A percentile compares a stretch with the other conserved stretches of the same genome.
phyloP scores from a whole-genome alignment of 140 eudicot genomes.

The Flaveria floridana region DNA sequence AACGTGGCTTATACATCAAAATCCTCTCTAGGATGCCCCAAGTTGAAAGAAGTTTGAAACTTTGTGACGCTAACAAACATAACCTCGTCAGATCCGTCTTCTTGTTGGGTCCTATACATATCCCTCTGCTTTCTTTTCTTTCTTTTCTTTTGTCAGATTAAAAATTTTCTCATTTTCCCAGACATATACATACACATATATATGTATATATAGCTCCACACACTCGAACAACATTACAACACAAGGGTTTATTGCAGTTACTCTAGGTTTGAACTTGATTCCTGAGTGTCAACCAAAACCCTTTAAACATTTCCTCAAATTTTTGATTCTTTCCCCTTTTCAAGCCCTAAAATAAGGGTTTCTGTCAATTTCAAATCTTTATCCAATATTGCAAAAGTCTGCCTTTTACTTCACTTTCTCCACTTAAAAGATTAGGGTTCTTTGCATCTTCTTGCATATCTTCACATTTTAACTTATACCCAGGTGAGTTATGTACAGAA shows the following conservation, averaged over 20 bases:
- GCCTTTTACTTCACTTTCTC: conserved; percentile 29
- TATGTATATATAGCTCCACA: conserved; percentile 28
- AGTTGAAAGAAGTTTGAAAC: conserved; percentile 35
- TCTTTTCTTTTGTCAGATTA: conserved; percentile 40
- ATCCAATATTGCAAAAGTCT: conserved; percentile 32
- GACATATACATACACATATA: conserved; percentile 28
- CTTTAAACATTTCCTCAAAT: conserved; percentile 18
- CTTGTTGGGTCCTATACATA: conserved; percentile 54
- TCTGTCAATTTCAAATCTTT: conserved; percentile 36
- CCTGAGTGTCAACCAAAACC: conserved; percentile 35
- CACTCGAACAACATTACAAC: conserved; percentile 30
- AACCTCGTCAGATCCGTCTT: conserved; percentile 79
- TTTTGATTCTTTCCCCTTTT: conserved; percentile 33
- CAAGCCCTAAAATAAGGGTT: conserved; percentile 36
- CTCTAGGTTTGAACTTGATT: conserved; percentile 35
- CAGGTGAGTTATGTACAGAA: not conserved
- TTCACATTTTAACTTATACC: conserved; percentile 24
- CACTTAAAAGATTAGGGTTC: conserved; percentile 29
- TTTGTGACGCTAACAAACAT: conserved; percentile 43
- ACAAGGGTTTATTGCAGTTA: conserved; percentile 36
- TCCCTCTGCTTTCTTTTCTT: conserved; percentile 36
- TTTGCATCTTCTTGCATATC: conserved; percentile 5
- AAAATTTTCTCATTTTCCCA: conserved; percentile 43
- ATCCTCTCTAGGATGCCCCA: not conserved
- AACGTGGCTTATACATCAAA: too few species aligned